phyloP scores from a whole-genome alignment of 1,284 basidiomycete species.

The Anthracocystis walkeri region DNA sequence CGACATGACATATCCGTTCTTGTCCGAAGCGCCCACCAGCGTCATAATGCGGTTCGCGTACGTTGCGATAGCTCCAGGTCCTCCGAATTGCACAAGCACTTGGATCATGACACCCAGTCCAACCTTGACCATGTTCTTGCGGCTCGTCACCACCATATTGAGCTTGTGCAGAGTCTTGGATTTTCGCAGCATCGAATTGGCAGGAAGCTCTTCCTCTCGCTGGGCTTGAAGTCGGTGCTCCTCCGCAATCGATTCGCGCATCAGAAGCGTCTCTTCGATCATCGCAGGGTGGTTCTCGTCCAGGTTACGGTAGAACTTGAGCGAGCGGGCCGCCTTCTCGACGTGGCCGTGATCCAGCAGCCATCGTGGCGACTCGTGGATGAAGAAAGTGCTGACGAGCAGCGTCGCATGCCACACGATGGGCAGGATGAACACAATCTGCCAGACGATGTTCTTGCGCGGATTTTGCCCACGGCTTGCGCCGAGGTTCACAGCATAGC shows the following conservation, averaged over 20 bases:
- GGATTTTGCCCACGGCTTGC: conserved; percentile 10
- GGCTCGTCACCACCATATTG: conserved; percentile 10
- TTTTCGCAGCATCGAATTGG: conserved; percentile 11
- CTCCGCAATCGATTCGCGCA: conserved; percentile 24
- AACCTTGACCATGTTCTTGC: conserved; percentile 37
- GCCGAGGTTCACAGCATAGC: conserved; percentile 29
- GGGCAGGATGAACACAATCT: conserved; percentile 23
- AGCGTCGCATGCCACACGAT: conserved; percentile 60
- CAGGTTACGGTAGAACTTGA: conserved; percentile 67
- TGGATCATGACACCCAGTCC: conserved; percentile 31
- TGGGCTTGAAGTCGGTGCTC: conserved; percentile 17
- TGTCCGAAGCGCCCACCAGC: conserved; percentile 25
- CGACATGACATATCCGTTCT: conserved; percentile 33
- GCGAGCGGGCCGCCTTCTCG: conserved; percentile 75
- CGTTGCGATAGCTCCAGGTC: conserved; percentile 31
- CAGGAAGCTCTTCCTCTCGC: conserved; percentile 1
- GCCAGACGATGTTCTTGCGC: conserved; percentile 25
- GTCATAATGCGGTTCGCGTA: conserved; percentile 44
- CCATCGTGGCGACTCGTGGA: conserved; percentile 83
- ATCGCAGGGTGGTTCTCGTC: conserved; percentile 20
- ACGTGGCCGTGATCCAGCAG: conserved; percentile 78
- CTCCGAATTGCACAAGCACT: conserved; percentile 29
- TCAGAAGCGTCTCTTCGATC: conserved; percentile 30
- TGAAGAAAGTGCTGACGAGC: conserved; percentile 71
- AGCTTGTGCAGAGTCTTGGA: conserved; percentile 21